These are phyloP conservation scores for Suillus alpinus DNA, from an alignment of 768 basidiomycete species.

Conservation along the genomic window DNA sequence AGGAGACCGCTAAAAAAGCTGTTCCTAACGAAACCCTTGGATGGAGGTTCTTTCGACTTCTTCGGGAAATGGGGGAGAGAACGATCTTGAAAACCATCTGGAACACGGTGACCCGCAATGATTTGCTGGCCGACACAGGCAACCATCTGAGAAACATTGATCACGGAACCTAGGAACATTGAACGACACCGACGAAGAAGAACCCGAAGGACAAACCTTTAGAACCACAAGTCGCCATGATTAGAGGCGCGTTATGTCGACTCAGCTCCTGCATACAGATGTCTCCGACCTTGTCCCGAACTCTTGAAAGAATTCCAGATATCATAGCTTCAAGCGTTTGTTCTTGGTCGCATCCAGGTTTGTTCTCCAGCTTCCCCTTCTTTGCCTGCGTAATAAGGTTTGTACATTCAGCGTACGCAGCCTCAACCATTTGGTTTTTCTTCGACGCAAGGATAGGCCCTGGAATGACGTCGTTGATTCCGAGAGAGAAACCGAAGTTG, in stretches of 20 bases:
- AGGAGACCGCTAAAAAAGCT: conserved; percentile 91
- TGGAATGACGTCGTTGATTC: conserved; percentile 98
- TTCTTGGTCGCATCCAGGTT: conserved; percentile 96
- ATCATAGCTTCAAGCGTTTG: conserved; percentile 97
- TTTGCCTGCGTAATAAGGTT: conserved; percentile 87
- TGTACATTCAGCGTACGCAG: conserved; percentile 85
- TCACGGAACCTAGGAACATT: conserved; percentile 78
- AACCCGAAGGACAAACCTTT: conserved; percentile 60
- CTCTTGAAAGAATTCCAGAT: conserved; percentile 88
- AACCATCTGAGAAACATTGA: conserved; percentile 99
- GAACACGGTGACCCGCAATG: conserved; percentile 96
- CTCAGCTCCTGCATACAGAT: conserved; percentile 99
- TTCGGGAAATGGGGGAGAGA: conserved; percentile 99
- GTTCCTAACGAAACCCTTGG: conserved; percentile 97
- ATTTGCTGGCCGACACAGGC: conserved; percentile 99
- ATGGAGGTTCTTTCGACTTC: conserved; percentile 92
- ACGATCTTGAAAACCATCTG: conserved; percentile 98
- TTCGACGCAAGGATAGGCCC: conserved; percentile 75
- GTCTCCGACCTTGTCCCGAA: conserved; percentile 93
- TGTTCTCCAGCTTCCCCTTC: conserved; percentile 90
- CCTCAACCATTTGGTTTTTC: conserved; percentile 84
- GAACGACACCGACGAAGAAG: neutral
- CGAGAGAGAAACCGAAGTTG: conserved; percentile 95
- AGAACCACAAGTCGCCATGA: conserved; percentile 99
- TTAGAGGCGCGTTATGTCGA: conserved; percentile 92